These are phyloP conservation scores for Heteromeles arbutifolia DNA, from an alignment of 306 rosid genomes.

Conservation along the genomic window DNA sequence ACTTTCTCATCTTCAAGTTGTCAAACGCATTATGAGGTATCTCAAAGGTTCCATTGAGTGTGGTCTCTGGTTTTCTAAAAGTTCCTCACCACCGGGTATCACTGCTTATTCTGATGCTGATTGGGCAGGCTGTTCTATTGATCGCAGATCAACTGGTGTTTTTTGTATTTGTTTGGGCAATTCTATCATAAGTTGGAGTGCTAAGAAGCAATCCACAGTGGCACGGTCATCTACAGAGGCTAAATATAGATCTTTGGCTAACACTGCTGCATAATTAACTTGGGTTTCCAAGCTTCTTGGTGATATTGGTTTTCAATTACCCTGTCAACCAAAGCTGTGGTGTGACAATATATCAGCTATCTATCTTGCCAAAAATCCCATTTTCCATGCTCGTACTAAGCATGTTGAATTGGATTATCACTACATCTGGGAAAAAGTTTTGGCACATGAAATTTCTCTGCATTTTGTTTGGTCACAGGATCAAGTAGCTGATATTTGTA, in stretches of 20 bases:
- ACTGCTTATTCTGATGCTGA: background rate
- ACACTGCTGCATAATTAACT: background rate
- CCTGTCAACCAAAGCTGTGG: too few relatives aligned
- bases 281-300: background rate
- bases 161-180: background rate
- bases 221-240: background rate
- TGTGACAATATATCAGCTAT: too few relatives aligned
- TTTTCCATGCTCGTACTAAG: too few relatives aligned
- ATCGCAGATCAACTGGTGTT: background rate
- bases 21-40: background rate
- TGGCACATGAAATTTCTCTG: background rate
- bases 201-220: background rate
- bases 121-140: background rate
- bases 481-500: too few relatives aligned
- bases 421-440: too few relatives aligned
- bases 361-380: too few relatives aligned
- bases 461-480: too few relatives aligned
- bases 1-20: background rate
- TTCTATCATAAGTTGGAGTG: background rate
- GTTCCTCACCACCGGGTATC: rapidly evolving
- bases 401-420: too few relatives aligned
- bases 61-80: background rate
- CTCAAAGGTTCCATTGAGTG: background rate
- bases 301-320: too few relatives aligned
- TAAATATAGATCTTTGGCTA: background rate